These are phyloP conservation scores for Boeremia lycopersici DNA, from an alignment of 2,329 filamentous ascomycete species.

Conservation along the genomic window DNA sequence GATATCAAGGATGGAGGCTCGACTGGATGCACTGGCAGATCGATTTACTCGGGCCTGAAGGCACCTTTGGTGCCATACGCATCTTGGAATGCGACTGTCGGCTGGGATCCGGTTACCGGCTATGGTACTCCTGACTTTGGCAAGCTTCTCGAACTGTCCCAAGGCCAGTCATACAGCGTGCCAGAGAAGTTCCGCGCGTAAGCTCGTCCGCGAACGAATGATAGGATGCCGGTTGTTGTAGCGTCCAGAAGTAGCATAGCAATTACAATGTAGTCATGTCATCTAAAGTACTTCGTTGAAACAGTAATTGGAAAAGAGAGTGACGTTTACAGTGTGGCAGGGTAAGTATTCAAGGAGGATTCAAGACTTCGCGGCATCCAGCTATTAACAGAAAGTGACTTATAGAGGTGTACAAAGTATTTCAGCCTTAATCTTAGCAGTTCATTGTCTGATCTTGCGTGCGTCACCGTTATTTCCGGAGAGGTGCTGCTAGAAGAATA, in stretches of 20 bases:
- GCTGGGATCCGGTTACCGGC: constrained; percentile 59
- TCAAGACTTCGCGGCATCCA: too few species aligned
- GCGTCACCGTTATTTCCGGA: too few species aligned
- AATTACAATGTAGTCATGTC: too few species aligned
- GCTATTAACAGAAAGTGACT: too few species aligned
- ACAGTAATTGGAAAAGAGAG: too few species aligned
- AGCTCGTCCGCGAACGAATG: neutral
- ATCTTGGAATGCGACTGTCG: constrained; percentile 57
- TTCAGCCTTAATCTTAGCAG: too few species aligned
- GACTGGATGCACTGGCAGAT: constrained; percentile 51
- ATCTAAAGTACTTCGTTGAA: too few species aligned
- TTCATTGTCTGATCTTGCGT: too few species aligned
- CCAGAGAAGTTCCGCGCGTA: neutral
- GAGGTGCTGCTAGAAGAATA: too few species aligned
- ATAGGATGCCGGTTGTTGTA: neutral
- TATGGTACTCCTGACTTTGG: constrained; percentile 47
- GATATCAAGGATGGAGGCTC: constrained; percentile 58
- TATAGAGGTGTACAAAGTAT: too few species aligned
- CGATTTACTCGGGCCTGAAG: constrained; percentile 45
- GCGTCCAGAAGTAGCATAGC: neutral
- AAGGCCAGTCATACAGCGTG: constrained; percentile 21
- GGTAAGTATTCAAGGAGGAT: too few species aligned
- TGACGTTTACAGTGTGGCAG: too few species aligned
- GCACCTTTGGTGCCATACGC: constrained; percentile 53
- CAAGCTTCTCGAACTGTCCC: constrained; percentile 39